Base-by-base conservation (phyloP, 768 basidiomycete genomes). In the Coprinopsis sp. region DNA sequence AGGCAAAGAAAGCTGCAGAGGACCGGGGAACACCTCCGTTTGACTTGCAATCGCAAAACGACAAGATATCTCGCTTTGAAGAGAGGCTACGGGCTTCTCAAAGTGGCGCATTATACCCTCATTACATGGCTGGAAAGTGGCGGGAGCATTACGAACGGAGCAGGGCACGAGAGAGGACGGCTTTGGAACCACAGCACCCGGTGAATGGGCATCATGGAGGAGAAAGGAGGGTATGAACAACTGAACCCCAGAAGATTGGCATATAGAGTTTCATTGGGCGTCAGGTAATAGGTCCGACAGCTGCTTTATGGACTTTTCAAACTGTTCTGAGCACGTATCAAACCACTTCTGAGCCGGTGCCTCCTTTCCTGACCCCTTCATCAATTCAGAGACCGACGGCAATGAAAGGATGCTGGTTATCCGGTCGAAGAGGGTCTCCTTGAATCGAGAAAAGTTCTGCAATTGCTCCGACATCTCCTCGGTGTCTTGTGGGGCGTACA, bases 21-120 rank as follows among this genome's bases (percentile, higher is more conserved):
- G n/a, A 44, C 24, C 27, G 27, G 11, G 47, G 81, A 81, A 65
- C 64, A 33, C 63, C 65, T 27, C 64, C 68, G 0, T 81, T 81
- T 54, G 76, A 83, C 58, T 57, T 84, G 18, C 81, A 82, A 61
- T 70, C 65, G 2, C 79, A 82, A 51, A 64, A 64, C 14, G 80
- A 84, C 49, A 82, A 79, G 63, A 79, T 88, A 25, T 64, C 70
- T 7, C 71, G 70, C 1, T 87, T 83, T 49, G 84, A 86, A 58
- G 79, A 84, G 46, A 67, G 67, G 27, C 52, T 86, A 22, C 67
- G 70, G 37, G 56, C 57, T 1, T 66, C 68, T n/a, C 70, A 65
- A 33, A 82, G 81, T 31, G 68, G 74, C 6, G 81, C 77, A 4
- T 56, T 82, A 11, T 86, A 71, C 50, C 85, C 82, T 0, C 82